A percentile compares a stretch with the other conserved stretches of the same genome.
Evolutionary conservation across 768 basidiomycete species (phyloP).

Genomic region (Termitomyces sp.): DNA sequence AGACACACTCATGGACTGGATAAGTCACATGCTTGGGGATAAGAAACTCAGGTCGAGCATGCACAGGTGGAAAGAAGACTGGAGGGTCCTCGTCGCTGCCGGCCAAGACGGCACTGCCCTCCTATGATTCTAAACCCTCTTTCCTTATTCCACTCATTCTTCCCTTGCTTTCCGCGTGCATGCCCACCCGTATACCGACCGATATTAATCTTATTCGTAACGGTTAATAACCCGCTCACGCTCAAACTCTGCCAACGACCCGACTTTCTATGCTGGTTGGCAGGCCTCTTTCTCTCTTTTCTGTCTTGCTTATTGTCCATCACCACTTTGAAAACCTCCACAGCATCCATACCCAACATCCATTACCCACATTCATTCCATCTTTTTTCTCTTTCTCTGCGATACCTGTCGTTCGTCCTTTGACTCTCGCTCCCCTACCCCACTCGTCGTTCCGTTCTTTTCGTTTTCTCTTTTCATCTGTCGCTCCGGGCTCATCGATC

Average conservation of each 20-base stretch:
- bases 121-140: conserved; percentile 9
- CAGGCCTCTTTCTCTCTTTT: neutral
- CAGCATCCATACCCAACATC: neutral
- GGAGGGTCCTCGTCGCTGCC: conserved; percentile 63
- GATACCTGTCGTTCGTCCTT: neutral
- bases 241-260: neutral
- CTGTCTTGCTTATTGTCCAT: neutral
- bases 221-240: conserved; percentile 5
- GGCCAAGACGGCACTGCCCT: conserved; percentile 63
- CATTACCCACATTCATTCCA: neutral
- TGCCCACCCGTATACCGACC: neutral
- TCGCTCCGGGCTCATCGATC: neutral
- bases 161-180: neutral
- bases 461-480: neutral
- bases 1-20: conserved; percentile 78
- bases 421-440: neutral
- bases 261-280: neutral
- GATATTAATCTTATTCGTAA: conserved; percentile 6
- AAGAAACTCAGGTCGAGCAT: conserved; percentile 72
- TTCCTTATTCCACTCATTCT: neutral
- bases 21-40: conserved; percentile 54
- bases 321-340: neutral
- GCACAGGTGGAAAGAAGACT: conserved; percentile 74
- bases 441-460: neutral
- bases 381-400: neutral